Evolutionary conservation across 23 red algal genomes (phyloP).

Genomic region (Gracilaria gracilis): DNA sequence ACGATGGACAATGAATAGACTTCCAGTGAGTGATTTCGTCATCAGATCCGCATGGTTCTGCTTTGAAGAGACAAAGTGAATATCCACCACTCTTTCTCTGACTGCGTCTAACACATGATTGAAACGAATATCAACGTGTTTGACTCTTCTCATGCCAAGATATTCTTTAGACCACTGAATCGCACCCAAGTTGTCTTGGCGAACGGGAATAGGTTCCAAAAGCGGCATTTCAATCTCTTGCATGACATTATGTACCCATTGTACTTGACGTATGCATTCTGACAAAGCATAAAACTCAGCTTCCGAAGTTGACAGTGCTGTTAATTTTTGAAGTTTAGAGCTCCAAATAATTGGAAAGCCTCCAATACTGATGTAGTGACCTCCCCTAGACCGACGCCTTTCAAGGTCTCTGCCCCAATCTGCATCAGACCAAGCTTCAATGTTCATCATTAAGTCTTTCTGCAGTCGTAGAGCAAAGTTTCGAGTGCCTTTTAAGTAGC

Average conservation of each 20-base stretch:
- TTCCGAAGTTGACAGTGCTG: slow-evolving; percentile 1
- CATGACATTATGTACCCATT: neutral
- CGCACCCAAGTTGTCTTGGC: slow-evolving; percentile 19
- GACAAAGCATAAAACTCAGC: slow-evolving; percentile 29
- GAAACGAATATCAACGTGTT: slow-evolving; percentile 11
- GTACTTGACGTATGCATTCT: neutral
- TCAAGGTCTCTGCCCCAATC: slow-evolving; percentile 32
- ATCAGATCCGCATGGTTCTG: slow-evolving; percentile 27
- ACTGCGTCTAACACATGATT: slow-evolving; percentile 7
- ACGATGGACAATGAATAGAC: neutral
- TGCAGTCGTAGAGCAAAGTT: neutral
- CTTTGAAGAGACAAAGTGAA: slow-evolving; percentile 9
- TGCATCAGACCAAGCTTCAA: slow-evolving; percentile 5
- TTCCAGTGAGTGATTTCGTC: slow-evolving; percentile 26
- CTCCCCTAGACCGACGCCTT: neutral
- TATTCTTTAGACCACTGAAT: slow-evolving; percentile 39
- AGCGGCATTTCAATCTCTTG: neutral
- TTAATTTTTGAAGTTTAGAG: slow-evolving; percentile 1
- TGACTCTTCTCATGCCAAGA: slow-evolving; percentile 6
- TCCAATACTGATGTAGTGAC: too few relatives aligned
- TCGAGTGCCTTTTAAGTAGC: slow-evolving; percentile 5
- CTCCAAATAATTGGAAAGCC: slow-evolving; percentile 7
- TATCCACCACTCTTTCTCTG: neutral
- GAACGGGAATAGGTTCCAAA: neutral
- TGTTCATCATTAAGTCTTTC: too few relatives aligned